Percentiles rank a stretch among this genome's conserved stretches.
These are phyloP conservation scores for Myriosclerotinia scirpicola DNA, from an alignment of 2,329 filamentous ascomycete genomes.

Conservation along the genomic window DNA sequence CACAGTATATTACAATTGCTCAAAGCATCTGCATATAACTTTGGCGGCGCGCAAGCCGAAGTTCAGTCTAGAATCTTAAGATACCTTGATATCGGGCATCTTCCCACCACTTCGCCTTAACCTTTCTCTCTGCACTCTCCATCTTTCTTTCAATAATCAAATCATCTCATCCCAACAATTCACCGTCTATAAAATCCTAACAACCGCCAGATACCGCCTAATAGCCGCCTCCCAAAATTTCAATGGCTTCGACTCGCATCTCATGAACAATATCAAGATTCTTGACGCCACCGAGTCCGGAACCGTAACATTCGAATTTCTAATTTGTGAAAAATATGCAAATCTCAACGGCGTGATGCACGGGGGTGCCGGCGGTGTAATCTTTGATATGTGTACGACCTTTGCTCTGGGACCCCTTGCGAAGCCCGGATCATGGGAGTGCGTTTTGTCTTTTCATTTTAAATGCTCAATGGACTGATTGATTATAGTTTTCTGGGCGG, in stretches of 20 bases:
- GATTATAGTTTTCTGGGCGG: constrained; percentile 48
- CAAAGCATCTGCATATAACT: no score
- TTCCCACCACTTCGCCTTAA: not conserved
- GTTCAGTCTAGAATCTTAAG: not conserved
- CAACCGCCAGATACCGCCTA: constrained; percentile 30
- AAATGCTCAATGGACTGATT: not conserved
- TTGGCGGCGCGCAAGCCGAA: not conserved
- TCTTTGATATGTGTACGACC: constrained; percentile 57
- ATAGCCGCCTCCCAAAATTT: constrained; percentile 29
- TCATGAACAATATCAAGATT: constrained; percentile 36
- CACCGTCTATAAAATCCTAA: constrained; percentile 11
- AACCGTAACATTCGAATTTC: constrained; percentile 46
- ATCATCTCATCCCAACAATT: not conserved
- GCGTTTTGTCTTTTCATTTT: constrained; percentile 26
- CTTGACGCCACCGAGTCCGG: constrained; percentile 39
- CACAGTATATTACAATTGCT: not conserved
- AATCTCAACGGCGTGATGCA: constrained; percentile 52
- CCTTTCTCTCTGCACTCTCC: not conserved
- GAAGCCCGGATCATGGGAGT: constrained; percentile 51
- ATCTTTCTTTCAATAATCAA: not conserved
- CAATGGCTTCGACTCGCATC: constrained; percentile 33
- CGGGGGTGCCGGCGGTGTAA: constrained; percentile 53
- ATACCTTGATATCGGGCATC: not conserved
- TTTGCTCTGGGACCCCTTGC: constrained; percentile 50
- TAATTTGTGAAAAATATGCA: constrained; percentile 46